Evolutionary conservation across 176 grass and related monocot genomes (phyloP).

Genomic region (Puya raimondii): DNA sequence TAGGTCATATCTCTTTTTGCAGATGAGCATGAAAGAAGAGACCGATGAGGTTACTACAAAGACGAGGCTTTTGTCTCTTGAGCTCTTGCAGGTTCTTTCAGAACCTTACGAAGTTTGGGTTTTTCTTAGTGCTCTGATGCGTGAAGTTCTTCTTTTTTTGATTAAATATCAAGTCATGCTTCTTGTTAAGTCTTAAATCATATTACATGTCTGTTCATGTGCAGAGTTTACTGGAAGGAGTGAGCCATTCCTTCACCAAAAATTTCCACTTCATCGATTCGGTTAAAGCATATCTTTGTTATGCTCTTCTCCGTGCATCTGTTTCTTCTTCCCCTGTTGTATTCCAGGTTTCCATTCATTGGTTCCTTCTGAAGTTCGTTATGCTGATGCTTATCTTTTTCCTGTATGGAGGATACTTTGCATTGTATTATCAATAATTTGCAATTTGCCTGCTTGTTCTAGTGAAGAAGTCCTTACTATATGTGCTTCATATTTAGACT

Average conservation of each 20-base stretch:
- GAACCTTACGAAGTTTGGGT: not conserved
- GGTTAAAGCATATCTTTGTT: constrained; percentile 98
- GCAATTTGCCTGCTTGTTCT: not conserved
- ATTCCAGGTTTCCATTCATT: constrained; percentile 62
- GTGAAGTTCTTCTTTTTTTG: not conserved
- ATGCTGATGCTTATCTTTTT: constrained; percentile 20
- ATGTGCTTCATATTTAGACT: constrained; percentile 12
- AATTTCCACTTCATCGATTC: constrained; percentile 99
- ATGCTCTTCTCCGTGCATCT: constrained; percentile 77
- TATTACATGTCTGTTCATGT: constrained; percentile 19
- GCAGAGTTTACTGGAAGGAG: constrained; percentile 95
- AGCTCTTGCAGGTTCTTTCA: constrained; percentile 78
- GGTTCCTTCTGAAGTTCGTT: constrained; percentile 12
- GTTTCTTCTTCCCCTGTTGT: constrained; percentile 83
- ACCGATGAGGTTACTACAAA: constrained; percentile 84
- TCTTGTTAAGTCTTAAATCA: constrained; percentile 27
- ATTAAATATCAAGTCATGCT: constrained; percentile 24
- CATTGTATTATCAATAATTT: not conserved
- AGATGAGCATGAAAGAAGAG: constrained; percentile 99
- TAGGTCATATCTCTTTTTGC: constrained; percentile 10
- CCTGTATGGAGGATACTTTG: not conserved
- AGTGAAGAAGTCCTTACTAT: not conserved
- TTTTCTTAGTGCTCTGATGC: not conserved
- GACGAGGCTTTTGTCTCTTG: constrained; percentile 94
- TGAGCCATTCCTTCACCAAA: constrained; percentile 78